Evolutionary conservation across 2,329 filamentous ascomycete species (phyloP).

Genomic region (Pestalotiopsis sp.): DNA sequence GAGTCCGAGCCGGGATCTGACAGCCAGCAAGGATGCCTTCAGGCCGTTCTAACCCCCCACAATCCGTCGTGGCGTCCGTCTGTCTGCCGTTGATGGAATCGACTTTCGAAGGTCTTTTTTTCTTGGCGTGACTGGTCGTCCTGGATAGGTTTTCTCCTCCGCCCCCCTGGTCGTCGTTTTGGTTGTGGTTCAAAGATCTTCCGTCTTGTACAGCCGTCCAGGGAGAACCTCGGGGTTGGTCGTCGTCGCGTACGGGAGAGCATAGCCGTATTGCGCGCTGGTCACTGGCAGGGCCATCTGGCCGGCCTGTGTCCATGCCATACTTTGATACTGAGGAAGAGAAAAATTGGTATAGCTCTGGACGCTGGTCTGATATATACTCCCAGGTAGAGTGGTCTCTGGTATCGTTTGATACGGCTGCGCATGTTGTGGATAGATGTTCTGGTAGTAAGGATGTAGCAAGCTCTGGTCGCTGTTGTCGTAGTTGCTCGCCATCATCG

Average conservation of each 20-base stretch:
- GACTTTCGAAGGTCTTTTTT: no score
- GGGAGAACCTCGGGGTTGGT: neutral
- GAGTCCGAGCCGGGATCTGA: no score
- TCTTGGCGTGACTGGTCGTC: no score
- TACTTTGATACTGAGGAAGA: neutral
- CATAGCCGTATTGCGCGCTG: neutral
- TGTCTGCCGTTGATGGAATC: no score
- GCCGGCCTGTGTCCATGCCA: neutral
- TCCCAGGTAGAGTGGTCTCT: neutral
- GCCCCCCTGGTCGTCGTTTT: no score
- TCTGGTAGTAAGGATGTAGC: neutral
- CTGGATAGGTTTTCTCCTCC: no score
- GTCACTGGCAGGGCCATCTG: neutral
- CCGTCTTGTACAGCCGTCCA: no score
- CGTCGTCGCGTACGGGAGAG: neutral
- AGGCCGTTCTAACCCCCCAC: no score
- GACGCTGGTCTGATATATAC: neutral
- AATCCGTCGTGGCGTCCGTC: no score
- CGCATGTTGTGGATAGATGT: neutral
- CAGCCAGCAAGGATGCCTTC: no score
- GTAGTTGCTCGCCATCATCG: neutral
- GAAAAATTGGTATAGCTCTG: neutral
- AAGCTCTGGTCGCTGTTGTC: neutral
- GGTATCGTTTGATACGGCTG: neutral
- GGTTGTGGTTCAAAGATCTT: no score